Evolutionary conservation across 306 rosid species (phyloP).

Genomic region (Elaeagnus macrophylla): DNA sequence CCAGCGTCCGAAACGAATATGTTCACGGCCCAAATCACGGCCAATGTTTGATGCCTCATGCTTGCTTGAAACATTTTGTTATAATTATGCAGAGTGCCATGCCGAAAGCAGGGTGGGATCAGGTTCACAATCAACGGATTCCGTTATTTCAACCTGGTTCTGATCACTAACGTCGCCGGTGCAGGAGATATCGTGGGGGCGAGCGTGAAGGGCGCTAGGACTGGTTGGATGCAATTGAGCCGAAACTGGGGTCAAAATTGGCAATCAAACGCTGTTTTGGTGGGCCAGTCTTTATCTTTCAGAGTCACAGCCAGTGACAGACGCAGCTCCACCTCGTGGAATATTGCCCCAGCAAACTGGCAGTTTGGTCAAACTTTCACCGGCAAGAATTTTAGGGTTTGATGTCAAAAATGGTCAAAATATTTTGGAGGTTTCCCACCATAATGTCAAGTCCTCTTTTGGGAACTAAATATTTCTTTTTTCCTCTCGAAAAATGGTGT

Average conservation of each 20-base stretch:
- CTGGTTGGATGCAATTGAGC: constrained; percentile 81
- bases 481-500: neutral
- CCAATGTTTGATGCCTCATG: neutral
- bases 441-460: constrained; percentile 20
- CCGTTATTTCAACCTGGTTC: constrained; percentile 82
- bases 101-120: constrained; percentile 84
- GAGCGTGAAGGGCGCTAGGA: constrained; percentile 64
- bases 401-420: constrained; percentile 5
- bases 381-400: constrained; percentile 79
- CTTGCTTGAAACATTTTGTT: neutral
- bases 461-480: constrained; percentile 20
- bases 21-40: constrained; percentile 14
- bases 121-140: constrained; percentile 76
- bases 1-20: neutral
- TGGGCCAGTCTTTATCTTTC: constrained; percentile 71
- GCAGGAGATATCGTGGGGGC: constrained; percentile 74
- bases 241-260: constrained; percentile 98
- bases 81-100: constrained; percentile 66
- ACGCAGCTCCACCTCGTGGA: constrained; percentile 83
- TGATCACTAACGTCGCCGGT: constrained; percentile 92
- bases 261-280: constrained; percentile 87
- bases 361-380: constrained; percentile 96
- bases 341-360: constrained; percentile 67
- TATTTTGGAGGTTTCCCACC: constrained; percentile 20
- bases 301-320: constrained; percentile 80